Conservation (phyloP, 495 filamentous ascomycete genomes). For the Aspergillus affinis region DNA sequence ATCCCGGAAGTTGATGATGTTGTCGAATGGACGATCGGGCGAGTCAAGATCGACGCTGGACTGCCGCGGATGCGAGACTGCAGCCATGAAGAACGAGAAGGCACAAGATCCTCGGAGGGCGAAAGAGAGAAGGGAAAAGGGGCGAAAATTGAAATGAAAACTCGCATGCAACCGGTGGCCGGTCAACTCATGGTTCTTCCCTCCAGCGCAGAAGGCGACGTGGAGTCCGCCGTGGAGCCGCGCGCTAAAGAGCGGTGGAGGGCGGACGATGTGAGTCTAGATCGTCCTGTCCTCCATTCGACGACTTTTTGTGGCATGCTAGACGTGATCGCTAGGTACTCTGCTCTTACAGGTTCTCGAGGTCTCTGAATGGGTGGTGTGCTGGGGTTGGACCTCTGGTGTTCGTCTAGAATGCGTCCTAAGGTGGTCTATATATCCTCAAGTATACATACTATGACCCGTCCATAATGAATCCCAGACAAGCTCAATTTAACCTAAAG, state of each 20-base stretch:
- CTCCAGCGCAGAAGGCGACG: neutral
- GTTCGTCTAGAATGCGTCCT: no score
- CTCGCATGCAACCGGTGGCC: slow-evolving; percentile 6
- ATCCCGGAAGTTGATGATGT: slow-evolving; percentile 82
- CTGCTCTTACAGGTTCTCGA: no score
- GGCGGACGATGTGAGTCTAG: no score
- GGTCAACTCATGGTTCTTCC: slow-evolving; percentile 32
- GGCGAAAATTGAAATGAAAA: slow-evolving; percentile 17
- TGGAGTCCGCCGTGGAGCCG: neutral
- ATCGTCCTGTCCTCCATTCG: no score
- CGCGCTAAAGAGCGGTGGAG: neutral
- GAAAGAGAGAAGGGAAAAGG: slow-evolving; percentile 25
- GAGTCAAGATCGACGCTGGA: slow-evolving; percentile 43
- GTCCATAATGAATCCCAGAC: no score
- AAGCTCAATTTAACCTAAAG: no score
- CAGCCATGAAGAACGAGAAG: slow-evolving; percentile 1
- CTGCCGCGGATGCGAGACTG: slow-evolving; percentile 23
- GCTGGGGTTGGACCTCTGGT: no score
- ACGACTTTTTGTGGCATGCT: no score
- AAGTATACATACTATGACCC: no score
- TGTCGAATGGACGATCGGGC: slow-evolving; percentile 55
- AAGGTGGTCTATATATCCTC: no score
- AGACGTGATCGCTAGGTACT: no score
- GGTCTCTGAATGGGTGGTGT: no score
- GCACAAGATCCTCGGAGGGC: neutral